A percentile compares a stretch with the other conserved stretches of the same genome.
These are phyloP conservation scores for Penicillium pulvis DNA, from an alignment of 495 filamentous ascomycete genomes.

Conservation along the genomic window DNA sequence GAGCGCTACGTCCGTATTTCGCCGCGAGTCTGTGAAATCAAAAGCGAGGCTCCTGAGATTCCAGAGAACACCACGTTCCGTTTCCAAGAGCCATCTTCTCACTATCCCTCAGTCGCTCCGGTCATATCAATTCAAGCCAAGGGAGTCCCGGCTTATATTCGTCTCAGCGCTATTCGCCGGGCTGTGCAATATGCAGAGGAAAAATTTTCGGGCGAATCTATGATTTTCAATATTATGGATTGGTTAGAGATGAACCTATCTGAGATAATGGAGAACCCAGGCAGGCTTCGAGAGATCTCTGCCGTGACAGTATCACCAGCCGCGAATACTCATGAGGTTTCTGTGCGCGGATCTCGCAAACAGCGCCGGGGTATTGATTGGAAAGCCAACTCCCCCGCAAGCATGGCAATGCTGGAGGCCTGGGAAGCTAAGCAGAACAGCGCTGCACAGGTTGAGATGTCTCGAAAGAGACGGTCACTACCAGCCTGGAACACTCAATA, in stretches of 20 bases:
- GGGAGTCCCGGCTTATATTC: constrained; percentile 85
- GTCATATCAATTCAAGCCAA: constrained; percentile 66
- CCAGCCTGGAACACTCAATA: constrained; percentile 88
- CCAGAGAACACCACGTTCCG: constrained; percentile 45
- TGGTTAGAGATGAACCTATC: constrained; percentile 84
- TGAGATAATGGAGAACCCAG: constrained; percentile 76
- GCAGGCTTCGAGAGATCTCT: constrained; percentile 78
- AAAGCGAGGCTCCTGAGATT: constrained; percentile 45
- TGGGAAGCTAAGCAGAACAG: constrained; percentile 58
- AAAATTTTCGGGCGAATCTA: constrained; percentile 74
- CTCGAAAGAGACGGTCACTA: constrained; percentile 65
- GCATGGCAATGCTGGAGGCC: constrained; percentile 45
- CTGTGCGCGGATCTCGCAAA: constrained; percentile 54
- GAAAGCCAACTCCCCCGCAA: constrained; percentile 37
- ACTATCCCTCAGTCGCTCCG: constrained; percentile 78
- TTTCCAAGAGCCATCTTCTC: constrained; percentile 51
- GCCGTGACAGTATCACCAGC: constrained; percentile 50
- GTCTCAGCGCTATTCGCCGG: constrained; percentile 82
- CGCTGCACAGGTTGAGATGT: constrained; percentile 68
- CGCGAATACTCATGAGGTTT: constrained; percentile 30
- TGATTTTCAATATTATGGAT: constrained; percentile 86
- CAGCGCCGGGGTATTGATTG: constrained; percentile 42
- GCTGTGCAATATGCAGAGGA: constrained; percentile 67
- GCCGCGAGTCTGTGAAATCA: constrained; percentile 64
- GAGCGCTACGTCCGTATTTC: constrained; percentile 61